Evolutionary conservation across 305 asterid species (phyloP), one percentile per base, ranked within the genome.

Genomic region (Fraxinus ornus): DNA sequence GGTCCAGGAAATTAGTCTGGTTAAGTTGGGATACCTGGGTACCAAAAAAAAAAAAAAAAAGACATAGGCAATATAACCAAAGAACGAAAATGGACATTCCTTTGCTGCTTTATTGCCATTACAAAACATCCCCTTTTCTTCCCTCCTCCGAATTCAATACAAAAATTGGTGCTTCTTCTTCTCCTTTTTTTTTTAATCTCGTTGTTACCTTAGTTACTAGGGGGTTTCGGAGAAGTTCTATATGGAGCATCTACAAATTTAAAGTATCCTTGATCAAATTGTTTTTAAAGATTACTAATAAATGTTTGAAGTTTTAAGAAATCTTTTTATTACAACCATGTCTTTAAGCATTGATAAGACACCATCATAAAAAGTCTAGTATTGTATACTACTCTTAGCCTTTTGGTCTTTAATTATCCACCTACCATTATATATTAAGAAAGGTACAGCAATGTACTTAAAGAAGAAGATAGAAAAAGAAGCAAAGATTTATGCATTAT

Each of bases 341-440:
- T 22, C 82, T 33, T 79, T 57, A 84, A 57, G 90, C 86, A 84
- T 76, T 78, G 87, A 85, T 62, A 15, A 78, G 89, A 86, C 75
- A 78, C 80, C 79, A 82, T 52, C 79, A 81, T 7, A 37, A 84
- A 87, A 75, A 47, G 75, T 24, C 85, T 57, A 80, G 32, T 35
- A 55, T 74, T 41, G 35, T 30, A 66, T 78, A 82, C 80, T 73
- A 66, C 44, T 35, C 75, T 57, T 68, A 64, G 72, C 28, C 52
- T 76, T 78, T 81, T 55, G 39, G 15, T 37, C 79, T n/a, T 74
- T 85, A 55, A 75, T 74, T 78, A 77, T 75, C 30, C 80, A 55
- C 78, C 78, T 22, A 75, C 41, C 78, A 60, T 70, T 49, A 49
- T 24, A 19, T 71, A 26, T 39, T 60, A 22, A 39, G 70, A 85